These are phyloP conservation scores for Geotrichum australiense DNA, from an alignment of 1,139 yeast species.

Conservation along the genomic window DNA sequence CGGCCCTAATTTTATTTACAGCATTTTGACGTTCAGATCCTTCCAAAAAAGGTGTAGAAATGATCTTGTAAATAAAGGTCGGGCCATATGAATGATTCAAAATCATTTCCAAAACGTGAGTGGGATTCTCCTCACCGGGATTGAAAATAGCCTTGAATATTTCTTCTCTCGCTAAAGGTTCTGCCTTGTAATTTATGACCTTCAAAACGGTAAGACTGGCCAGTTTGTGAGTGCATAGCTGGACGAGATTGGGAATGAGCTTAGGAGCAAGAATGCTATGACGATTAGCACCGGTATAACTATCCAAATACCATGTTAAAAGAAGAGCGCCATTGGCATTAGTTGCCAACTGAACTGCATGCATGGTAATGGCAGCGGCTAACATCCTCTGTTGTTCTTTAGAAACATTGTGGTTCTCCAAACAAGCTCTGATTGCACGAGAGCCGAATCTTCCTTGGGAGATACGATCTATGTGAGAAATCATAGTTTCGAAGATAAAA, in stretches of 20 bases:
- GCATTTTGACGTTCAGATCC: slow-evolving; percentile 51
- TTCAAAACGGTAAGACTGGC: slow-evolving; percentile 81
- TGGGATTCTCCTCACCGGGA: slow-evolving; percentile 29
- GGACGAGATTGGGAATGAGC: slow-evolving; percentile 55
- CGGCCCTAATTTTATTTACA: slow-evolving; percentile 52
- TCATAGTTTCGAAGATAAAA: slow-evolving; percentile 78
- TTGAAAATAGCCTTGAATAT: slow-evolving; percentile 58
- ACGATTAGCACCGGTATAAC: slow-evolving; percentile 60
- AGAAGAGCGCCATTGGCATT: slow-evolving; percentile 85
- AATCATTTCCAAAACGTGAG: slow-evolving; percentile 43
- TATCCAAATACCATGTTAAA: slow-evolving; percentile 91
- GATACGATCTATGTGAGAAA: slow-evolving; percentile 72
- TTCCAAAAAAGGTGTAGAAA: slow-evolving; percentile 35
- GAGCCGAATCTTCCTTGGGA: slow-evolving; percentile 93
- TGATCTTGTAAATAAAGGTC: slow-evolving; percentile 70
- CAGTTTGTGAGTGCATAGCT: slow-evolving; percentile 73
- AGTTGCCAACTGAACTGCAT: slow-evolving; percentile 72
- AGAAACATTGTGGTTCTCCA: slow-evolving; percentile 65
- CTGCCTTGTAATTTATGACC: slow-evolving; percentile 60
- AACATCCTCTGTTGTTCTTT: slow-evolving; percentile 65
- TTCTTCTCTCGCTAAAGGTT: slow-evolving; percentile 51
- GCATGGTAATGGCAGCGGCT: slow-evolving; percentile 73
- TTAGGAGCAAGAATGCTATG: slow-evolving; percentile 50
- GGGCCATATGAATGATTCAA: slow-evolving; percentile 68
- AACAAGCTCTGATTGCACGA: slow-evolving; percentile 85